A percentile compares a stretch with the other conserved stretches of the same genome.
phyloP scores from a whole-genome alignment of 106 monocot species.

The Apostasia ramifera region DNA sequence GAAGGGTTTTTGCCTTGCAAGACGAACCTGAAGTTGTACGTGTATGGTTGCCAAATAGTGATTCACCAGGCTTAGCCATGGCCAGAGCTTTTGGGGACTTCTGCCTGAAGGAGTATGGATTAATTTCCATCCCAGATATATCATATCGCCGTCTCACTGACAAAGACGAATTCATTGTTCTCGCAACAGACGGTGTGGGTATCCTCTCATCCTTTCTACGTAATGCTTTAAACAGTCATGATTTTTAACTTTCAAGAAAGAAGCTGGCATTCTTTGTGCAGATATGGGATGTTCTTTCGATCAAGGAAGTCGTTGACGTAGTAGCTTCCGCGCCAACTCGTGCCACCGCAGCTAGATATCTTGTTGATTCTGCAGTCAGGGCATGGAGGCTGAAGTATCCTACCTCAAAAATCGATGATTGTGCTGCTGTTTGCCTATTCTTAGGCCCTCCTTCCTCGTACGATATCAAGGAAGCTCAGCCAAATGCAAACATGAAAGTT shows the following conservation, averaged over 20 bases:
- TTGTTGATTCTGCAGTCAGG: constrained; percentile 47
- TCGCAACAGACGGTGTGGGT: constrained; percentile 79
- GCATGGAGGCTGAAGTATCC: constrained; percentile 47
- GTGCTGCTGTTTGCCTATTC: constrained; percentile 53
- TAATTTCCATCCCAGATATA: constrained; percentile 74
- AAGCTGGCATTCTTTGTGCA: constrained; percentile 1
- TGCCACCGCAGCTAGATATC: constrained; percentile 40
- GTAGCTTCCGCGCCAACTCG: constrained; percentile 47
- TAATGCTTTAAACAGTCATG: background rate
- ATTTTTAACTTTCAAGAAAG: background rate
- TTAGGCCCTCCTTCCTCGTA: constrained; percentile 6
- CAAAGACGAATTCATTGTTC: constrained; percentile 73
- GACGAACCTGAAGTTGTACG: constrained; percentile 78
- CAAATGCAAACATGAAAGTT: background rate
- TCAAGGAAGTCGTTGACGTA: constrained; percentile 56
- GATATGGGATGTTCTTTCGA: constrained; percentile 71
- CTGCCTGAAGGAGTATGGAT: constrained; percentile 73
- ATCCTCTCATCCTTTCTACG: constrained; percentile 8
- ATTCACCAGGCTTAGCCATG: constrained; percentile 84
- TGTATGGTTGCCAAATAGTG: constrained; percentile 77
- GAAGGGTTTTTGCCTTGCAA: constrained; percentile 73
- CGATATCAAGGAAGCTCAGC: background rate
- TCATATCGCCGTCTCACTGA: constrained; percentile 54
- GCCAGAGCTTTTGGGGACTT: constrained; percentile 90
- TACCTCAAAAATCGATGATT: constrained; percentile 51